These are phyloP conservation scores for Sporothrix mexicana DNA, from an alignment of 2,329 filamentous ascomycete genomes.

Conservation along the genomic window DNA sequence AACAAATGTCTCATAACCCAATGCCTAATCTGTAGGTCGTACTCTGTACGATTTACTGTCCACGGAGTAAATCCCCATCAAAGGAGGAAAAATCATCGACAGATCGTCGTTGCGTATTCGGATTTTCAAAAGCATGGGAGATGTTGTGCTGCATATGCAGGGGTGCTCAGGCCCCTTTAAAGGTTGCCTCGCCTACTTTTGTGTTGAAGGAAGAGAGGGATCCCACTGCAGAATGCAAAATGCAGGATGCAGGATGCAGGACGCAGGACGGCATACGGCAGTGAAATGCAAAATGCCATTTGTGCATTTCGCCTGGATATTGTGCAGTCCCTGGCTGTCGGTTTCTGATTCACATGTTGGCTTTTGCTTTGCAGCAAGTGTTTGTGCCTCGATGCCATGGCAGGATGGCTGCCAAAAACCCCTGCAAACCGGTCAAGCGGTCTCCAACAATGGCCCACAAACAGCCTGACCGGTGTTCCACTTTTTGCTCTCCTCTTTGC, in stretches of 20 bases:
- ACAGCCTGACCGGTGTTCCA: constrained; percentile 14
- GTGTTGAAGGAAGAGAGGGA: background rate
- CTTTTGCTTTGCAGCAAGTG: too few relatives aligned
- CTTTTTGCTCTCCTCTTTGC: background rate
- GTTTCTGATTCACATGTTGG: background rate
- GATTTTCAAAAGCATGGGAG: background rate
- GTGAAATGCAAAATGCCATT: background rate
- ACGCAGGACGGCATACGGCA: constrained; percentile 5
- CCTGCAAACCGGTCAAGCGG: background rate
- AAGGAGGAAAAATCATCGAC: background rate
- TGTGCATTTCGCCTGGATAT: constrained; percentile 1
- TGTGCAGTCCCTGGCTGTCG: background rate
- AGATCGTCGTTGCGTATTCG: background rate
- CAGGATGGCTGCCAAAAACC: background rate
- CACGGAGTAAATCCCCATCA: background rate
- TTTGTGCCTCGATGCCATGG: background rate
- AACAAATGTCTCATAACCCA: too few relatives aligned
- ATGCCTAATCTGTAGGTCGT: too few relatives aligned
- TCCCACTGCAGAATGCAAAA: background rate
- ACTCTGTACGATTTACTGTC: too few relatives aligned
- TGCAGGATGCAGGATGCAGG: background rate
- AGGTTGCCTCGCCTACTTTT: background rate
- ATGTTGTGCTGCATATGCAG: constrained; percentile 15
- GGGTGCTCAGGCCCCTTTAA: constrained; percentile 19
- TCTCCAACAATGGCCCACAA: background rate